Conservation (phyloP, 1,284 basidiomycete species). For the Sanguinoderma infundibulare region DNA sequence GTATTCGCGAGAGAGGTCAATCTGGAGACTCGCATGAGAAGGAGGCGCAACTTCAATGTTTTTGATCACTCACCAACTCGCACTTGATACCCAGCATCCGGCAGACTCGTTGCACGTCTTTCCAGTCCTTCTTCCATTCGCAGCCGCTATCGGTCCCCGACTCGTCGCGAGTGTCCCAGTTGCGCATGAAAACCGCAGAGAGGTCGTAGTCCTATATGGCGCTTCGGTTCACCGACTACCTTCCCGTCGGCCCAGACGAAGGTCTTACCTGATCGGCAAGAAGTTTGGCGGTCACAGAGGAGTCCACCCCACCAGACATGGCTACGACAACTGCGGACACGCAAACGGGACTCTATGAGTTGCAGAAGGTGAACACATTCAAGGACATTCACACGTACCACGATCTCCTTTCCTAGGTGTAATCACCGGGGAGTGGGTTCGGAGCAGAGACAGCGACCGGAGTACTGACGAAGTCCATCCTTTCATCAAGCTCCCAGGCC, state of each 20-base stretch:
- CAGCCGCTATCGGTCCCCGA: constrained; percentile 78
- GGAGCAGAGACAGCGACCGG: constrained; percentile 27
- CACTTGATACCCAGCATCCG: constrained; percentile 67
- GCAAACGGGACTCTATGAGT: neutral
- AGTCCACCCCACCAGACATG: constrained; percentile 97
- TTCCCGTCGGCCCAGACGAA: neutral
- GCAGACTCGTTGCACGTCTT: constrained; percentile 86
- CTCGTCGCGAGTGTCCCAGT: constrained; percentile 87
- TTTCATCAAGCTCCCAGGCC: constrained; percentile 23
- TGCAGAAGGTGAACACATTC: neutral
- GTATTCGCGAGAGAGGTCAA: constrained; percentile 86
- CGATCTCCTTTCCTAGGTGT: constrained; percentile 31
- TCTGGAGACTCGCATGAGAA: constrained; percentile 42
- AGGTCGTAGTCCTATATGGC: constrained; percentile 73
- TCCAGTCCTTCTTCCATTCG: constrained; percentile 96
- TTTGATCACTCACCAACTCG: constrained; percentile 58
- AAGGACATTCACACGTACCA: constrained; percentile 22
- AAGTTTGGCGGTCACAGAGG: constrained; percentile 81
- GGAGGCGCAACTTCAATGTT: neutral
- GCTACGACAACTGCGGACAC: constrained; percentile 77
- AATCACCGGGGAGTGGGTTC: constrained; percentile 24
- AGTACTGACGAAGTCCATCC: constrained; percentile 27
- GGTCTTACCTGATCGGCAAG: constrained; percentile 64
- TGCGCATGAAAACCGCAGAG: constrained; percentile 93
- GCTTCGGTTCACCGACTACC: neutral